Conservation (phyloP, 352 stramenopile genomes). For the Phytophthora melonis region DNA sequence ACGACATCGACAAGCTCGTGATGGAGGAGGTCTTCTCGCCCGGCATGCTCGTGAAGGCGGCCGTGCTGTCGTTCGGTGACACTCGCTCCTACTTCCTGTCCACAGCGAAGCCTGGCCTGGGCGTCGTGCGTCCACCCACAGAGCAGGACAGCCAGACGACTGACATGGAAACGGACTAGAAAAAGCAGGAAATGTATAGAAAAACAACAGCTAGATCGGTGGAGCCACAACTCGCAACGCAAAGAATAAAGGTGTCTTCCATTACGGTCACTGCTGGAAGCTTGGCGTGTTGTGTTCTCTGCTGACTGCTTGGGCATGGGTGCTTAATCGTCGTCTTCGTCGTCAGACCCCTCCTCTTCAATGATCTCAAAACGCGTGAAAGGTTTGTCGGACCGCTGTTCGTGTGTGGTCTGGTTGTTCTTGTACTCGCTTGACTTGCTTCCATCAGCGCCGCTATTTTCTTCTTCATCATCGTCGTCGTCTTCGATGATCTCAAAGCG, state of each 20-base stretch:
- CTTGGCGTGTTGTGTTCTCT: not conserved
- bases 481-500: constrained; percentile 81
- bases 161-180: constrained; percentile 64
- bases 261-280: constrained; percentile 16
- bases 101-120: constrained; percentile 74
- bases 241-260: constrained; percentile 23
- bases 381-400: constrained; percentile 29
- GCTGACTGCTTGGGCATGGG: not conserved
- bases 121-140: constrained; percentile 58
- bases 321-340: constrained; percentile 42
- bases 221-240: constrained; percentile 7
- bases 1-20: constrained; percentile 85
- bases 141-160: constrained; percentile 43
- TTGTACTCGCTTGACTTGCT: not conserved
- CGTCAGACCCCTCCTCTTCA: constrained; percentile 48
- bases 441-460: constrained; percentile 10
- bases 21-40: constrained; percentile 82
- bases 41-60: constrained; percentile 77
- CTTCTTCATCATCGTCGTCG: constrained; percentile 1
- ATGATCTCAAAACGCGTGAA: constrained; percentile 80
- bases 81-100: constrained; percentile 89
- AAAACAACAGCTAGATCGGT: constrained; percentile 6
- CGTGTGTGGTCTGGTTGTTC: constrained; percentile 25
- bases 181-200: constrained; percentile 26
- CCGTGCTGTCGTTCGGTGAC: constrained; percentile 87